phyloP scores from a whole-genome alignment of 75 land plant species.

The Larix kaempferi region DNA sequence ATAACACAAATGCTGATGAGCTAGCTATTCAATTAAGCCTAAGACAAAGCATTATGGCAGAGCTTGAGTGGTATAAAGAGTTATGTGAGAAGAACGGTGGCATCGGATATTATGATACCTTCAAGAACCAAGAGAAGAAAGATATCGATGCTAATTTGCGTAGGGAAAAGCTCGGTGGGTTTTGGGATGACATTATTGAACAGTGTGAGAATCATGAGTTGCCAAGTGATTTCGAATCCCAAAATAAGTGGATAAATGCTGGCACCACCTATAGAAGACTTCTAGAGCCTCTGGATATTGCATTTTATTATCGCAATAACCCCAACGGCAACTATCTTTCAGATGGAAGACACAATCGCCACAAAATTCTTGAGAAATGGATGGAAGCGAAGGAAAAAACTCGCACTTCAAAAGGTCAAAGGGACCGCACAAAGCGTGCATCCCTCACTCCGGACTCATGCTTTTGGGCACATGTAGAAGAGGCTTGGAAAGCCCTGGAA shows the following conservation, averaged over 20 bases:
- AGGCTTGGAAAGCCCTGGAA: too few relatives aligned
- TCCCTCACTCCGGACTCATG: too few relatives aligned
- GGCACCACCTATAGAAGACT: constrained; percentile 10
- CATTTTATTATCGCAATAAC: neutral
- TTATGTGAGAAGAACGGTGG: neutral
- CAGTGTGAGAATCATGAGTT: neutral
- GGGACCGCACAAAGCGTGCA: too few relatives aligned
- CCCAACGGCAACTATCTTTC: neutral
- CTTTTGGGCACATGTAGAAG: too few relatives aligned
- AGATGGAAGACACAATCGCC: too few relatives aligned
- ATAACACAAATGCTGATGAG: neutral
- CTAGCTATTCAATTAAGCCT: neutral
- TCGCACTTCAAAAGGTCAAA: too few relatives aligned
- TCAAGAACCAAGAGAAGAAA: neutral
- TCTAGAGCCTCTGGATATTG: constrained; percentile 20
- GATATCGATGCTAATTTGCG: neutral
- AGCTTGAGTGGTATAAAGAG: constrained; percentile 8
- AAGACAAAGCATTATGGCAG: neutral
- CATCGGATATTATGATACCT: neutral
- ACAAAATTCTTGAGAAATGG: too few relatives aligned
- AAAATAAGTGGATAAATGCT: constrained; percentile 18
- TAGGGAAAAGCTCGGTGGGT: neutral
- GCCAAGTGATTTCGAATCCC: constrained; percentile 10
- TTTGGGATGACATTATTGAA: constrained; percentile 18
- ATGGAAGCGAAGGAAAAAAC: too few relatives aligned